A percentile compares a stretch with the other conserved stretches of the same genome.
These are phyloP conservation scores for Kondoa malvinella DNA, from an alignment of 768 basidiomycete species.

Conservation along the genomic window DNA sequence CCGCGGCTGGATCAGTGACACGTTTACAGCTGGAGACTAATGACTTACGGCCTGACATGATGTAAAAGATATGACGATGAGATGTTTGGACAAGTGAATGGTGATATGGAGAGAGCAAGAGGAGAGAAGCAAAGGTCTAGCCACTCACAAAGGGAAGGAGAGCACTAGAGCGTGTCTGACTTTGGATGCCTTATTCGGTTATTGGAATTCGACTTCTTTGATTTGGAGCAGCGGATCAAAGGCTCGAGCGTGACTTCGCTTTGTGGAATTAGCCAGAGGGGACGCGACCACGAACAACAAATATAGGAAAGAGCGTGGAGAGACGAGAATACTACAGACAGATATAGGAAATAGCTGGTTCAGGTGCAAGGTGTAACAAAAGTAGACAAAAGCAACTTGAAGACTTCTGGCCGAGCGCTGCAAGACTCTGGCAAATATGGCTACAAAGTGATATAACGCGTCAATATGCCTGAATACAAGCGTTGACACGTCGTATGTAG, in stretches of 20 bases:
- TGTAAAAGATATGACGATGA: neutral
- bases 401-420: no score
- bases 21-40: neutral
- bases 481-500: neutral
- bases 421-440: no score
- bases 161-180: neutral
- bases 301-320: no score
- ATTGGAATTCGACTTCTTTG: neutral
- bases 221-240: neutral
- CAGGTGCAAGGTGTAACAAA: no score
- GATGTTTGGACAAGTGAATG: neutral
- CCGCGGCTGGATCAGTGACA: neutral
- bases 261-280: no score
- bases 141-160: constrained; percentile 3
- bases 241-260: no score
- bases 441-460: neutral
- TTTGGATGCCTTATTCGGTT: neutral
- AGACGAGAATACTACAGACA: no score
- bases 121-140: neutral
- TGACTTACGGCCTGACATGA: constrained; percentile 6
- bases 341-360: no score
- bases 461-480: neutral
- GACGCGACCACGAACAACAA: no score
- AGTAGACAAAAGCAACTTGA: no score
- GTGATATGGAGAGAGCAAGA: neutral